Percentiles rank a stretch among this genome's conserved stretches.
phyloP scores from a whole-genome alignment of 2,329 filamentous ascomycete species.

The Neoascochyta sp. region DNA sequence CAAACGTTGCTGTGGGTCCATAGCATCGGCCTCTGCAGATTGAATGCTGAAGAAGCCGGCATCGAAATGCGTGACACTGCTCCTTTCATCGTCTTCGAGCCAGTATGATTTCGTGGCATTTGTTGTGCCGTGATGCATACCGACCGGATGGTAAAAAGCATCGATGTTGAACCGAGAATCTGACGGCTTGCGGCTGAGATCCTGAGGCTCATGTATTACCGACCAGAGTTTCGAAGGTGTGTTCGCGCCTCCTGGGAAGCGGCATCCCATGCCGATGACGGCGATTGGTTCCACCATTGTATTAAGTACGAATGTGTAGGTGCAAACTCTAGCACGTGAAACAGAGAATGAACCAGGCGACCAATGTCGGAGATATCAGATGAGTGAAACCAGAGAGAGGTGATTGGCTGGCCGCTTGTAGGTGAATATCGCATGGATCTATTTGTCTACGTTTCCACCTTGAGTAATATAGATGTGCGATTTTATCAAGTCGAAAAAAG shows the following conservation, averaged over 20 bases:
- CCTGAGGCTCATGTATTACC: conserved; percentile 13
- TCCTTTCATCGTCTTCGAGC: conserved; percentile 10
- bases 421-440: too few species aligned
- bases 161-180: conserved; percentile 26
- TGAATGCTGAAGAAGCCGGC: conserved; percentile 19
- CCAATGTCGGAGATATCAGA: too few species aligned
- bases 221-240: conserved; percentile 35
- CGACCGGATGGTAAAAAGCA: conserved; percentile 21
- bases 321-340: too few species aligned
- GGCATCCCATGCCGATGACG: conserved; percentile 15
- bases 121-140: conserved; percentile 33
- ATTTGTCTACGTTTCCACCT: too few species aligned
- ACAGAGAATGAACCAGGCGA: too few species aligned
- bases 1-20: conserved; percentile 24
- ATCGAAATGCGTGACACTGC: conserved; percentile 23
- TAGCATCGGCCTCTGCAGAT: conserved; percentile 13
- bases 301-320: too few species aligned
- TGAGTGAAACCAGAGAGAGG: too few species aligned
- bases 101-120: conserved; percentile 18
- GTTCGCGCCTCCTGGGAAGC: conserved; percentile 32
- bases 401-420: too few species aligned
- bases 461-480: too few species aligned
- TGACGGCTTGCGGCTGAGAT: conserved; percentile 2
- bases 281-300: conserved; percentile 15
- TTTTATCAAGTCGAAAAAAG: too few species aligned